Evolutionary conservation across 2,329 filamentous ascomycete genomes (phyloP), one percentile per base, ranked within the genome.

Genomic region (Fusarium liriodendri): DNA sequence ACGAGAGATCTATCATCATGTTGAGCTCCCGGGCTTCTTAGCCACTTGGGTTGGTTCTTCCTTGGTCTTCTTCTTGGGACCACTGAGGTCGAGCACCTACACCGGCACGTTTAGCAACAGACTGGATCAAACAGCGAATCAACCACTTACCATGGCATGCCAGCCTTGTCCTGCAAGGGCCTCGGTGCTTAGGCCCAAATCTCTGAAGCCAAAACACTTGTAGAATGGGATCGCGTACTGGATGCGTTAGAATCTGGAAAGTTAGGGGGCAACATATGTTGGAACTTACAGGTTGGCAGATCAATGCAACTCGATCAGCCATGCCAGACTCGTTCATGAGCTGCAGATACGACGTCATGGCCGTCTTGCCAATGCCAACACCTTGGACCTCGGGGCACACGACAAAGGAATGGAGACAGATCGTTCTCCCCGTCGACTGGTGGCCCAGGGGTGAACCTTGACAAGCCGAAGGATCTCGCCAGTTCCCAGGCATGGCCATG

Each of bases 391-490:
- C 89, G 1, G 94, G 94, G 64, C 93, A 87, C 7, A 98, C 92
- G 20, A 93, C 94, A 6, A 98, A 87, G 0, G 94, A 96, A 83
- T 98, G 95, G 59, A 98, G 84, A 64, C 91, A 94, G 64, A 98
- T 88, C 0, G 94, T 97, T 50, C 90, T 84, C 42, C 95, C 95
- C 18, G 86, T 85, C 67, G 94, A 90, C 76, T 93, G 89, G 82
- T 97, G 94, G 35, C 94, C 94, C 11, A 90, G 79, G 2, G 82
- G 79, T 38, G 87, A 85, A 55, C 83, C 80, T 62, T 85, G 80
- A 57, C 67, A 77, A 25, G 74, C 80, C 64, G 83, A 83, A 58
- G 84, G 83, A 58, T 86, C 85, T 69, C 87, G 85, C 92, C 93
- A 96, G 79, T 93, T 88, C 42, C 85, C 81, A 1, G 95, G 94